Percentiles rank a stretch among this genome's conserved stretches.
Evolutionary conservation across 257 asterid species (phyloP).

Genomic region (Paraleonurus japonicus): DNA sequence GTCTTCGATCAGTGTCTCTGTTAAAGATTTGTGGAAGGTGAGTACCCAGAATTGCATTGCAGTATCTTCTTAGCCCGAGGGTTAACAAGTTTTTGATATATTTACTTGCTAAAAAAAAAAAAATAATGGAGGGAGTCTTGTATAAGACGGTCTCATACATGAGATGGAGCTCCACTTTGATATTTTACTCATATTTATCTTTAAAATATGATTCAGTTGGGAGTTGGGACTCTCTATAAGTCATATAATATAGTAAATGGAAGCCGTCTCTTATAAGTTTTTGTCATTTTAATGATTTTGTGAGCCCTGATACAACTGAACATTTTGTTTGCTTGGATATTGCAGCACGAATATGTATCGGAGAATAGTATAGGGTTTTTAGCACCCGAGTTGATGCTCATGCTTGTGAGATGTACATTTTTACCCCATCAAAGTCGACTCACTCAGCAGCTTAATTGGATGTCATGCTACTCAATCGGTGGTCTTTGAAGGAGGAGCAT

Average conservation of each 20-base stretch:
- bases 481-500: neutral
- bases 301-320: neutral
- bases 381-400: constrained; percentile 63
- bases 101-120: neutral
- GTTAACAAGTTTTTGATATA: neutral
- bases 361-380: constrained; percentile 47
- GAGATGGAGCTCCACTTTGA: too few relatives aligned
- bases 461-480: neutral
- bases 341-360: constrained; percentile 73
- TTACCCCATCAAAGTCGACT: constrained; percentile 40
- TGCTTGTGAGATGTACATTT: constrained; percentile 68
- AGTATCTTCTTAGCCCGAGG: neutral
- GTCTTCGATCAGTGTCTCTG: constrained; percentile 62
- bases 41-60: constrained; percentile 1
- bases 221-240: too few relatives aligned
- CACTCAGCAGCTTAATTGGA: constrained; percentile 32
- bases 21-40: constrained; percentile 92
- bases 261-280: too few relatives aligned
- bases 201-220: too few relatives aligned
- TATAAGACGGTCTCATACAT: too few relatives aligned
- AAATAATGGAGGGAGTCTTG: too few relatives aligned
- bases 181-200: too few relatives aligned
- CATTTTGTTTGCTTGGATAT: neutral
- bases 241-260: too few relatives aligned
- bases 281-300: neutral